These are phyloP conservation scores for Quercus bicolor DNA, from an alignment of 306 rosid genomes.

Conservation along the genomic window DNA sequence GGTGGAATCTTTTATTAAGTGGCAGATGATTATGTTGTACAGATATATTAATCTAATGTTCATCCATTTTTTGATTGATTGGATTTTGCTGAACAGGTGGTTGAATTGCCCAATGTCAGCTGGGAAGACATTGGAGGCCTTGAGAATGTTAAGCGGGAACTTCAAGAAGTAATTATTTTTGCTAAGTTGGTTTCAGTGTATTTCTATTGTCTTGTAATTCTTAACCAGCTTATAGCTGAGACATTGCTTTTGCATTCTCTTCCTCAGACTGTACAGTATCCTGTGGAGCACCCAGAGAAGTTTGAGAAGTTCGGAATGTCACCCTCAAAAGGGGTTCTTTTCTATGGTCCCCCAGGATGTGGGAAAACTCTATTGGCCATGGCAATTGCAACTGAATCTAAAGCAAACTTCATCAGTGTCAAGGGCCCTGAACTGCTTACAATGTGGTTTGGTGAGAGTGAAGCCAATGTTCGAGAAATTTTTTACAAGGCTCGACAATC, in stretches of 20 bases:
- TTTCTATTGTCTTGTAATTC: neutral
- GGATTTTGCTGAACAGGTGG: constrained; percentile 33
- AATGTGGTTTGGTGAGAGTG: constrained; percentile 70
- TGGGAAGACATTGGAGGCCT: constrained; percentile 63
- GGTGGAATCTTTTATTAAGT: neutral
- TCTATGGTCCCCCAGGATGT: constrained; percentile 63
- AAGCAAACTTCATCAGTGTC: constrained; percentile 57
- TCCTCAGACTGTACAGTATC: constrained; percentile 55
- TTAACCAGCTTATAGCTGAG: neutral
- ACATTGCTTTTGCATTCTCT: constrained; percentile 12
- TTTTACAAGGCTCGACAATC: constrained; percentile 57
- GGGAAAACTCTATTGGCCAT: constrained; percentile 59
- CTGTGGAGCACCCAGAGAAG: constrained; percentile 58
- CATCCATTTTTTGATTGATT: constrained; percentile 1
- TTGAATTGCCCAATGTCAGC: constrained; percentile 57
- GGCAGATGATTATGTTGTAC: neutral
- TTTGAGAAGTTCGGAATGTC: constrained; percentile 63
- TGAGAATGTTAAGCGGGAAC: constrained; percentile 57
- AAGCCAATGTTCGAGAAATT: constrained; percentile 58
- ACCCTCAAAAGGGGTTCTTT: constrained; percentile 59
- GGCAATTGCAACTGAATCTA: constrained; percentile 59
- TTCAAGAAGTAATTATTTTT: constrained; percentile 44
- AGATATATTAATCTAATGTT: neutral
- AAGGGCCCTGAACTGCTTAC: constrained; percentile 57
- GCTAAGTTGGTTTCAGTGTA: neutral